phyloP scores from a whole-genome alignment of 495 filamentous ascomycete species.

The Penicillium silybi region DNA sequence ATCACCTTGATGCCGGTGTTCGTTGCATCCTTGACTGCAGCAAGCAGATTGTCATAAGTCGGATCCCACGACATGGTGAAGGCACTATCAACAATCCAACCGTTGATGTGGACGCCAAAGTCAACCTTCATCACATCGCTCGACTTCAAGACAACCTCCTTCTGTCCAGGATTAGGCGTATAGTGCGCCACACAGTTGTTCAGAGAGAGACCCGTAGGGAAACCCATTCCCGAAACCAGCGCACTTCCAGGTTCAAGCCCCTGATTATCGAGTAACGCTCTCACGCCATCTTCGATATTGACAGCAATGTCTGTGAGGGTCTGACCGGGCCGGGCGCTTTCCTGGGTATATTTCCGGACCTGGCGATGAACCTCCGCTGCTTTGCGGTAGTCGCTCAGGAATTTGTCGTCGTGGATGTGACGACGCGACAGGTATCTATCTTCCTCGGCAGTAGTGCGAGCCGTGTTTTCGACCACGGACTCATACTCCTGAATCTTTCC shows the following conservation, averaged over 20 bases:
- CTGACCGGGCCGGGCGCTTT: slow-evolving; percentile 76
- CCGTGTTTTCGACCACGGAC: slow-evolving; percentile 45
- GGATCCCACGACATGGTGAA: slow-evolving; percentile 89
- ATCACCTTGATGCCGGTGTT: slow-evolving; percentile 71
- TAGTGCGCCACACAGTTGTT: slow-evolving; percentile 90
- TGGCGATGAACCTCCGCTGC: slow-evolving; percentile 72
- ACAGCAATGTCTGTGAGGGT: slow-evolving; percentile 77
- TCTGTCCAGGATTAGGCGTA: slow-evolving; percentile 88
- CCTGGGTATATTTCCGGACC: slow-evolving; percentile 77
- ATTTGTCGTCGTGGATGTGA: slow-evolving; percentile 50
- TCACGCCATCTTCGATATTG: slow-evolving; percentile 80
- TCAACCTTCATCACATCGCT: slow-evolving; percentile 93
- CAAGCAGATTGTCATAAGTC: slow-evolving; percentile 76
- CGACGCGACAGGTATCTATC: slow-evolving; percentile 46
- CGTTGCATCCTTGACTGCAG: slow-evolving; percentile 79
- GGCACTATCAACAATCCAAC: slow-evolving; percentile 86
- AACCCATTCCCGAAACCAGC: slow-evolving; percentile 78
- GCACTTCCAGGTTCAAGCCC: slow-evolving; percentile 78
- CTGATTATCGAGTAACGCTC: slow-evolving; percentile 71
- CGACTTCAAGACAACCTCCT: slow-evolving; percentile 66
- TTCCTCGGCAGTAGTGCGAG: slow-evolving; percentile 58
- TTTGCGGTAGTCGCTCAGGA: slow-evolving; percentile 56
- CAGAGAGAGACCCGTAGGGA: slow-evolving; percentile 80
- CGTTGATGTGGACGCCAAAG: slow-evolving; percentile 87
- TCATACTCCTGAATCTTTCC: slow-evolving; percentile 50